Evolutionary conservation across 2,329 filamentous ascomycete species (phyloP).

Genomic region (Dactylellina leptospora): DNA sequence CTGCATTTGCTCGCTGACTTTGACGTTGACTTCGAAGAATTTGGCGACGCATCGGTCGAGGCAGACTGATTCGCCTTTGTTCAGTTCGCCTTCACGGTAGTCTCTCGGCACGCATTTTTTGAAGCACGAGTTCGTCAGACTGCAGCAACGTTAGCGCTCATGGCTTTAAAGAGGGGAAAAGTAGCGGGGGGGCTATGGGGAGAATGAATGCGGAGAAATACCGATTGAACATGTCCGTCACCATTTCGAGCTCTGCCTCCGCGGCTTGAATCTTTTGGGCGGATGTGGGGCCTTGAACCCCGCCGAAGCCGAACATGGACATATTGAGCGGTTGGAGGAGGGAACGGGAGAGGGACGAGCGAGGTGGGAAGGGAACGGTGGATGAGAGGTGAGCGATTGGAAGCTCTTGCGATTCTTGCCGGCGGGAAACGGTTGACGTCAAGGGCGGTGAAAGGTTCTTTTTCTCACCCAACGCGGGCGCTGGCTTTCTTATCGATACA

Average conservation of each 20-base stretch:
- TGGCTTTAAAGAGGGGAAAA: not conserved
- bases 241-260: slow-evolving; percentile 96
- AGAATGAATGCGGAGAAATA: slow-evolving; percentile 62
- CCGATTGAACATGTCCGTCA: slow-evolving; percentile 98
- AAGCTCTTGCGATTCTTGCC: slow-evolving; percentile 18
- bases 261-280: slow-evolving; percentile 97
- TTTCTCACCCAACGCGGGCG: slow-evolving; percentile 12
- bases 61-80: slow-evolving; percentile 99
- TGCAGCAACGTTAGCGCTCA: slow-evolving; percentile 59
- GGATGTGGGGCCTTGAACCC: slow-evolving; percentile 82
- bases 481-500: slow-evolving; percentile 38
- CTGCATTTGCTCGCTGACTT: slow-evolving; percentile 73
- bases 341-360: slow-evolving; percentile 40
- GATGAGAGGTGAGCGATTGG: slow-evolving; percentile 7
- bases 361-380: slow-evolving; percentile 19
- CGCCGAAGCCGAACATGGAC: slow-evolving; percentile 77
- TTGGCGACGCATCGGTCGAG: slow-evolving; percentile 96
- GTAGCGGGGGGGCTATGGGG: not conserved
- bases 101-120: slow-evolving; percentile 91
- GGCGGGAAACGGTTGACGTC: slow-evolving; percentile 4
- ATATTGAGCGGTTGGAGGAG: slow-evolving; percentile 63
- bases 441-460: slow-evolving; percentile 7
- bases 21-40: slow-evolving; percentile 98
- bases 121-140: slow-evolving; percentile 86
- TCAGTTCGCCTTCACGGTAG: slow-evolving; percentile 95